Evolutionary conservation across 208 protist species (phyloP).

Genomic region (Tetramitus jugosus): DNA sequence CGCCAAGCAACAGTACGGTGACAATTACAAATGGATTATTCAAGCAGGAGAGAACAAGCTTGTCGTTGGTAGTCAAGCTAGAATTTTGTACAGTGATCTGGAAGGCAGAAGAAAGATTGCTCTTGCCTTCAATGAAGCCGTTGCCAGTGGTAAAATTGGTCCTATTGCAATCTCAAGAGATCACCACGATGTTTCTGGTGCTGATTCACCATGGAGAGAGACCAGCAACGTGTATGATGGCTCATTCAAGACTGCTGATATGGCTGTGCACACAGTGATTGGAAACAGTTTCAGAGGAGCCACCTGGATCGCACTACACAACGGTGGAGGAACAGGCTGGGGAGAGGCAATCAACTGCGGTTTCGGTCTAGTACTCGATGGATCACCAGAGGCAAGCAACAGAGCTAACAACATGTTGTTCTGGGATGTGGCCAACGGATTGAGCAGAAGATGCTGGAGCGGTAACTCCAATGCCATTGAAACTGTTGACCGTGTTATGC

Average conservation of each 20-base stretch:
- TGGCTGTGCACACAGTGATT: slow-evolving; percentile 64
- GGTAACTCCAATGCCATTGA: slow-evolving; percentile 60
- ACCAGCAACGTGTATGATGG: slow-evolving; percentile 67
- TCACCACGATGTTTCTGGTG: slow-evolving; percentile 73
- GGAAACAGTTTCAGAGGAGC: slow-evolving; percentile 58
- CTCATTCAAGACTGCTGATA: slow-evolving; percentile 61
- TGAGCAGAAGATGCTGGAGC: slow-evolving; percentile 59
- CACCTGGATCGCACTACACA: slow-evolving; percentile 68
- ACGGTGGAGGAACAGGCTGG: slow-evolving; percentile 71
- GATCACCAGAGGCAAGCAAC: slow-evolving; percentile 42
- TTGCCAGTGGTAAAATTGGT: slow-evolving; percentile 50
- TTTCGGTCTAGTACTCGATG: slow-evolving; percentile 75
- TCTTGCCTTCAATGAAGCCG: slow-evolving; percentile 59
- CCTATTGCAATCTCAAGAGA: slow-evolving; percentile 56
- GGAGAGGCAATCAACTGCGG: slow-evolving; percentile 74
- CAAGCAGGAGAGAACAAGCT: slow-evolving; percentile 56
- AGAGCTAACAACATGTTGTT: slow-evolving; percentile 56
- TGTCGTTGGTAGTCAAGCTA: slow-evolving; percentile 73
- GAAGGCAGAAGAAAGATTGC: slow-evolving; percentile 57
- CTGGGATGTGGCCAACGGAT: slow-evolving; percentile 75
- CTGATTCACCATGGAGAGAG: slow-evolving; percentile 66
- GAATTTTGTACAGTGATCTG: slow-evolving; percentile 67
- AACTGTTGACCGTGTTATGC: slow-evolving; percentile 55
- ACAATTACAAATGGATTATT: slow-evolving; percentile 69
- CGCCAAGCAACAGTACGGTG: slow-evolving; percentile 44